phyloP scores from a whole-genome alignment of 2,329 filamentous ascomycete genomes.

The Fusarium ambrosium region DNA sequence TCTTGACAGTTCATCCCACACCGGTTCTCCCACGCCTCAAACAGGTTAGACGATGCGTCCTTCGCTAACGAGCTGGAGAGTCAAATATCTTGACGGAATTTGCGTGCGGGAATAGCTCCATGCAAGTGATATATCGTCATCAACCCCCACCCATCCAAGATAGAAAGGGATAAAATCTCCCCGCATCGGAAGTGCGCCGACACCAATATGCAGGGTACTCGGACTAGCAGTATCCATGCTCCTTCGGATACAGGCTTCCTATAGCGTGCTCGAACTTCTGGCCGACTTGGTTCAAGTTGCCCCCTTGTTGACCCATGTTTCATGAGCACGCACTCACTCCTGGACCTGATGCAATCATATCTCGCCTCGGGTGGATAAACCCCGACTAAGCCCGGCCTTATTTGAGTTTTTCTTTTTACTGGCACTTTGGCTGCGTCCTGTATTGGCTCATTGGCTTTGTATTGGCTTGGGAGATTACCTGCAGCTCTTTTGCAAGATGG shows the following conservation, averaged over 20 bases:
- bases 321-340: neutral
- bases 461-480: neutral
- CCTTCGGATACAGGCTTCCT: conserved; percentile 1
- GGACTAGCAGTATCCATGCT: neutral
- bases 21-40: neutral
- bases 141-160: conserved; percentile 2
- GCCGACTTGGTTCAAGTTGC: neutral
- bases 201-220: neutral
- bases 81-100: neutral
- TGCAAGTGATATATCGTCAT: neutral
- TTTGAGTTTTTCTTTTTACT: neutral
- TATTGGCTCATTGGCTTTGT: neutral
- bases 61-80: rapidly evolving
- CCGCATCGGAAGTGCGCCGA: neutral
- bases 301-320: neutral
- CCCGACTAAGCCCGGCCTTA: neutral
- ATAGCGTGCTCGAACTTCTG: neutral
- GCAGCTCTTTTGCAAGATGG: neutral
- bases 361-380: neutral
- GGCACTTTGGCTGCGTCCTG: neutral
- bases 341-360: conserved; percentile 1
- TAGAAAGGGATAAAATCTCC: neutral
- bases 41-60: too few relatives aligned
- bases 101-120: neutral
- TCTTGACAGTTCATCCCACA: neutral